Evolutionary conservation across 2,329 filamentous ascomycete species (phyloP), one percentile per base, ranked within the genome.

Genomic region (Aspergillus sp.): DNA sequence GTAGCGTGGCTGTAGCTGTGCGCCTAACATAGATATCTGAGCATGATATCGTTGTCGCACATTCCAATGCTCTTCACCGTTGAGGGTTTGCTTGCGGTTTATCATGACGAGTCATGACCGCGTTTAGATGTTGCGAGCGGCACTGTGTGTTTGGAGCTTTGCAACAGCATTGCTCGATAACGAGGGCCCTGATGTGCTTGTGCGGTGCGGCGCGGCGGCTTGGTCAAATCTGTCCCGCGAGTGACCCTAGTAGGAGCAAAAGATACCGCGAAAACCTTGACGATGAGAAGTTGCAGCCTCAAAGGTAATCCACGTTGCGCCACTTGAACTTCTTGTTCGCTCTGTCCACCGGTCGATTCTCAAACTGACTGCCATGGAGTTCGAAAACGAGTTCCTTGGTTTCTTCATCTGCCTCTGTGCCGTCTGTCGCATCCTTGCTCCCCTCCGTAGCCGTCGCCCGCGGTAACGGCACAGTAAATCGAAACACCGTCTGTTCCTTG

Each of bases 271-370:
- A 15, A 38, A 41, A 13, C 11, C 34, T 5, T 2, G 15, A 11
- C 34, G 34, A 41, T 15, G 11, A 11, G 11, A 23, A 28, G 13
- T 7, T 15, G 22, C 7, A 3, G 4, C 60, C 60, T 90, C 81
- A 96, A 15, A 96, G 76, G 66, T 91, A 88, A 53, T 88, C 84
- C 65, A 93, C 82, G 71, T 91, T 92, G 74, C 94, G 93, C 73
- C 87, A 84, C 79, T 95, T 97, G 79, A 96, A 96, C 80, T 97
- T 98, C 79, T 88, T 92, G 70, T 91, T 96, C 53, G 93, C 92
- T 23, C 95, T 83, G 74, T 98, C 94, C 17, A 90, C 88, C 2
- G 94, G 89, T 11, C 93, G 85, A 67, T 89, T 87, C 82, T 92
- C 87, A 72, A 98, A 93, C 73, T 96, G 92, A 69, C 92, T 90